phyloP scores from a whole-genome alignment of 768 basidiomycete genomes.

The Pleurotus platypus region DNA sequence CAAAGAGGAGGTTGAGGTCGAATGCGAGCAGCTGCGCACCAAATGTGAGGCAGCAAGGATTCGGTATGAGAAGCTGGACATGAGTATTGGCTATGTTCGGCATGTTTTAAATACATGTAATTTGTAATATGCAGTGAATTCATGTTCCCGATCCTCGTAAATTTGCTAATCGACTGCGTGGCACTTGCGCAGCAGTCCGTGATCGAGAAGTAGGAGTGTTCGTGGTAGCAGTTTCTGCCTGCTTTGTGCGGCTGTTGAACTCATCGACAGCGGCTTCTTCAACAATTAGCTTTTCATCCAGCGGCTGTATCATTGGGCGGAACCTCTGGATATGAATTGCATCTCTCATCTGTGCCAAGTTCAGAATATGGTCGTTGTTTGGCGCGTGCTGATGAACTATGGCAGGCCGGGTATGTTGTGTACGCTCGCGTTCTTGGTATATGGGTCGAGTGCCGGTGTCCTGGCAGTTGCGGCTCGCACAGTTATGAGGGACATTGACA shows the following conservation, averaged over 20 bases:
- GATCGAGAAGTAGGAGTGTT: not conserved
- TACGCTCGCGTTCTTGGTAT: conserved; percentile 15
- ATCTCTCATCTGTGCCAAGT: conserved; percentile 23
- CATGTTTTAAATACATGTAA: no score
- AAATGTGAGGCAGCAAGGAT: no score
- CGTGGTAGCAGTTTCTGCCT: not conserved
- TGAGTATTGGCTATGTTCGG: no score
- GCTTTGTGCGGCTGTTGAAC: not conserved
- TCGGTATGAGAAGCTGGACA: no score
- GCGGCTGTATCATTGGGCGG: not conserved
- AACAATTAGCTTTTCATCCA: not conserved
- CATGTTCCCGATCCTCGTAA: not conserved
- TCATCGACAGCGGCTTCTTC: not conserved
- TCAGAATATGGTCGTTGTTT: conserved; percentile 15
- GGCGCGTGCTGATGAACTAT: conserved; percentile 1
- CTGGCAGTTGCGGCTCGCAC: conserved; percentile 14
- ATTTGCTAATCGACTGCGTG: not conserved
- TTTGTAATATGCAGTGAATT: not conserved
- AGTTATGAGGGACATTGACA: conserved; percentile 23
- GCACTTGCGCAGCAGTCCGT: not conserved
- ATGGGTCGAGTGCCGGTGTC: conserved; percentile 8
- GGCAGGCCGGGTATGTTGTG: not conserved
- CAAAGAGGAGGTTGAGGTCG: no score
- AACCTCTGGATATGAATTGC: conserved; percentile 16
- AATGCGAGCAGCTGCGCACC: no score